phyloP scores from a whole-genome alignment of 2,329 filamentous ascomycete species.

The Lasiodiplodia gonubiensis region DNA sequence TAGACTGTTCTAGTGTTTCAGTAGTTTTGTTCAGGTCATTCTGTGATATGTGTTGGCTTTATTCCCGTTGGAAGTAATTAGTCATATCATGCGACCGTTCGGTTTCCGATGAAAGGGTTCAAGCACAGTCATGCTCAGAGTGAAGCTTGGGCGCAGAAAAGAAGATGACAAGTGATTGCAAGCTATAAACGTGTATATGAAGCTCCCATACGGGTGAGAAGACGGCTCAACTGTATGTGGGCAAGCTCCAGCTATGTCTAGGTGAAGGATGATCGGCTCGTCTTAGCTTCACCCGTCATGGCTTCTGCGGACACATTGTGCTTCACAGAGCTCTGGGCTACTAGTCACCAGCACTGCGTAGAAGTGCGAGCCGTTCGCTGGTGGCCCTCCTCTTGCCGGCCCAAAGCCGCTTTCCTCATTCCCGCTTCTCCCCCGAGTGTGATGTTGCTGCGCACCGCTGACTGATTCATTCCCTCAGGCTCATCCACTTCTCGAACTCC shows the following conservation, averaged over 20 bases:
- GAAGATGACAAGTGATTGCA: neutral
- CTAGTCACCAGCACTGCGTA: constrained; percentile 17
- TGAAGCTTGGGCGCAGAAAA: neutral
- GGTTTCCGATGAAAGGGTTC: neutral
- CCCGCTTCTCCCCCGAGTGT: neutral
- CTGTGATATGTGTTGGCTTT: neutral
- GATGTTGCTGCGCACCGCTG: neutral
- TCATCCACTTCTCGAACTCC: neutral
- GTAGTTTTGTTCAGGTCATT: neutral
- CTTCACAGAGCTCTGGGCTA: neutral
- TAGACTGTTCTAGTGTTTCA: neutral
- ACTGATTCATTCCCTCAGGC: neutral
- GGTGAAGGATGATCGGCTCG: neutral
- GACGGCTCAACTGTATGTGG: neutral
- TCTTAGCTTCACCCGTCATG: constrained; percentile 10
- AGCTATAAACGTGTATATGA: neutral
- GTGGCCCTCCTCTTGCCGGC: constrained; percentile 14
- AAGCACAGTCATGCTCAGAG: neutral
- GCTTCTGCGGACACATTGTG: neutral
- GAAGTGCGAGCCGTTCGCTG: constrained; percentile 12
- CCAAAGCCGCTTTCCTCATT: neutral
- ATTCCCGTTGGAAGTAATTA: neutral
- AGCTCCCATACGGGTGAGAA: neutral
- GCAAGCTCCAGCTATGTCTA: neutral
- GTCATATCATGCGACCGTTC: neutral